Percentiles rank a stretch among this genome's conserved stretches.
phyloP scores from a whole-genome alignment of 192 early-diverging fungal species.

The Geranomyces variabilis region DNA sequence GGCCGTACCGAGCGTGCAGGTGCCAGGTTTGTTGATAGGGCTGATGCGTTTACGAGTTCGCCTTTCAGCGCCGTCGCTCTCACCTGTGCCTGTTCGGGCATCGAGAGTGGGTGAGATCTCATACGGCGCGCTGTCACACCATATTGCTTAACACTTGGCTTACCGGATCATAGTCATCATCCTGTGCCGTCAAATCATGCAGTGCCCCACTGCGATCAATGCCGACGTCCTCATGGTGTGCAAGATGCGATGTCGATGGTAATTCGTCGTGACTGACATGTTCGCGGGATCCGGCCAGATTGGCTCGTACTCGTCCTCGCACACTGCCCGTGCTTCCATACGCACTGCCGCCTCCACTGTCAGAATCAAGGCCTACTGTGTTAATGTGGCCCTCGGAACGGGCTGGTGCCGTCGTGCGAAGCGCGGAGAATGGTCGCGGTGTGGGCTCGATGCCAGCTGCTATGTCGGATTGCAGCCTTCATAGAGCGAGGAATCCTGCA shows the following conservation, averaged over 20 bases:
- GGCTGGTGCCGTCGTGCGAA: conserved; percentile 7
- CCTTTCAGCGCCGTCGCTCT: conserved; percentile 32
- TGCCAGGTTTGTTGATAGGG: conserved; percentile 25
- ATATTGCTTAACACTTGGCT: neutral
- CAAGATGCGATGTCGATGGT: neutral
- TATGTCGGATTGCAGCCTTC: conserved; percentile 25
- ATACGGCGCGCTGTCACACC: neutral
- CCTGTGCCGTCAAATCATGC: conserved; percentile 12
- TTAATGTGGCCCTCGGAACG: conserved; percentile 4
- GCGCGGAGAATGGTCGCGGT: conserved; percentile 25
- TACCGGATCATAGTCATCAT: conserved; percentile 9
- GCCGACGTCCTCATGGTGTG: neutral
- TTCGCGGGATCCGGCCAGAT: conserved; percentile 14
- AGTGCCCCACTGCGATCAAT: conserved; percentile 31
- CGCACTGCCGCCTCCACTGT: neutral
- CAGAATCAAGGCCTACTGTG: neutral
- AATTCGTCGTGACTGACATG: conserved; percentile 27
- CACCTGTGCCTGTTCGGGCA: neutral
- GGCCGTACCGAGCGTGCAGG: neutral
- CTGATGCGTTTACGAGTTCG: conserved; percentile 3
- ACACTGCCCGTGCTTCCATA: no score
- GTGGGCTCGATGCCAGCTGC: conserved; percentile 20
- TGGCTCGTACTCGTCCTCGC: neutral
- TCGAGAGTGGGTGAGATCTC: neutral
- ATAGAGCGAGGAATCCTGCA: neutral